phyloP scores from a whole-genome alignment of 192 early-diverging fungal genomes.

The Thamnidium elegans region DNA sequence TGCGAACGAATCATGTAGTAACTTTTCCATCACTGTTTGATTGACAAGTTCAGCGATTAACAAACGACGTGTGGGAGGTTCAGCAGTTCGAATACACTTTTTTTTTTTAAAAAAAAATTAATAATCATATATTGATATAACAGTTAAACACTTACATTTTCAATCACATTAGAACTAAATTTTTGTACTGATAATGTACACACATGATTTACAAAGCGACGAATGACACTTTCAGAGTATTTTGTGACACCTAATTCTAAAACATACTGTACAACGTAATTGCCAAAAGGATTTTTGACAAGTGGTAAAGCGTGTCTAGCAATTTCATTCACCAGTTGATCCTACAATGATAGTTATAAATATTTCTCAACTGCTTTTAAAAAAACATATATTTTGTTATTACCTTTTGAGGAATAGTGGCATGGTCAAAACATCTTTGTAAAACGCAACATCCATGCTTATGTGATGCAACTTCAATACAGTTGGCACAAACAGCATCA shows the following conservation, averaged over 20 bases:
- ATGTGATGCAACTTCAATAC: constrained; percentile 82
- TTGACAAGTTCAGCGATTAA: constrained; percentile 80
- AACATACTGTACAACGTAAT: constrained; percentile 92
- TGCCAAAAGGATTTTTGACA: constrained; percentile 89
- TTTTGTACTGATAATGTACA: constrained; percentile 81
- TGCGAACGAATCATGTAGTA: constrained; percentile 84
- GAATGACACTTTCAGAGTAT: constrained; percentile 68
- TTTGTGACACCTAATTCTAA: constrained; percentile 69
- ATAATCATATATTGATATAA: neutral
- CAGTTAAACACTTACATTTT: constrained; percentile 58
- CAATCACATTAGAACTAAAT: constrained; percentile 90
- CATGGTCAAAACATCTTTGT: constrained; percentile 87
- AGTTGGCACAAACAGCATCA: constrained; percentile 72
- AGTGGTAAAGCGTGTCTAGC: constrained; percentile 67
- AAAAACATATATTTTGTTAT: neutral
- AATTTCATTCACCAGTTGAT: constrained; percentile 73
- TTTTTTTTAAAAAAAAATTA: neutral
- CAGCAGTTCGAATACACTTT: constrained; percentile 79
- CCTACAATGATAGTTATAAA: constrained; percentile 13
- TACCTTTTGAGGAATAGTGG: constrained; percentile 61
- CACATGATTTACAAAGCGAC: constrained; percentile 70
- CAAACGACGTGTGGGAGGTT: constrained; percentile 60
- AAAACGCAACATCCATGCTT: constrained; percentile 89
- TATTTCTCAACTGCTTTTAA: neutral
- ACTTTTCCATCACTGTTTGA: constrained; percentile 65